Percentiles rank a stretch among this genome's conserved stretches.
Conservation (phyloP, 2,329 filamentous ascomycete species). For the Neocatenulostroma microsporum region DNA sequence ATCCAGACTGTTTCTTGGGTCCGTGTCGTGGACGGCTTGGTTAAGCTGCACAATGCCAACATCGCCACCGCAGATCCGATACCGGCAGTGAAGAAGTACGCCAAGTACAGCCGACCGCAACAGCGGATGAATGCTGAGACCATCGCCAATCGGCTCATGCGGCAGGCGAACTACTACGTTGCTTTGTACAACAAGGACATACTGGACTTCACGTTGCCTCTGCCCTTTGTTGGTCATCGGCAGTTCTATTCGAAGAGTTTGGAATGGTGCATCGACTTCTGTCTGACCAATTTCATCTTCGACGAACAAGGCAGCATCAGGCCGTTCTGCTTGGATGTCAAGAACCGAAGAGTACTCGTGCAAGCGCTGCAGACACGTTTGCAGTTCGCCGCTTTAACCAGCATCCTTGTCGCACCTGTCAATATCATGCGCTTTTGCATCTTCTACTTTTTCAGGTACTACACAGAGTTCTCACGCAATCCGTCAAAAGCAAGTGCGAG, state of each 20-base stretch:
- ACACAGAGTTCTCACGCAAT: constrained; percentile 95
- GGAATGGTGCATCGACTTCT: constrained; percentile 85
- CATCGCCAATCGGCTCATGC: constrained; percentile 94
- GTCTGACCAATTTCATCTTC: constrained; percentile 89
- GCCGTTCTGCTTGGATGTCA: constrained; percentile 75
- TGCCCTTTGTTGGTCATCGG: constrained; percentile 72
- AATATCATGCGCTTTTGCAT: constrained; percentile 79
- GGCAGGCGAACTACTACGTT: constrained; percentile 93
- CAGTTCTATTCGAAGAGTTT: constrained; percentile 84
- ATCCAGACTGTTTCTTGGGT: constrained; percentile 96
- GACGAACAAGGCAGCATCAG: constrained; percentile 81
- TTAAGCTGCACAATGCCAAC: constrained; percentile 76
- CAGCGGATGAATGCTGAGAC: constrained; percentile 93
- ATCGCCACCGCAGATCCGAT: constrained; percentile 66
- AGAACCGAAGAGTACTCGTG: constrained; percentile 70
- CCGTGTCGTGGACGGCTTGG: constrained; percentile 76
- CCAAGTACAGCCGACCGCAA: constrained; percentile 50
- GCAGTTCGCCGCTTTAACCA: constrained; percentile 74
- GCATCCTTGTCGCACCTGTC: constrained; percentile 78
- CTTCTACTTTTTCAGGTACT: constrained; percentile 90
- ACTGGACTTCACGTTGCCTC: constrained; percentile 72
- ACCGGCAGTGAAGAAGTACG: constrained; percentile 51
- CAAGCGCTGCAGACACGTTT: constrained; percentile 70
- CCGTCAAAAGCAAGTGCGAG: constrained; percentile 78
- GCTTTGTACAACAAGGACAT: constrained; percentile 97